Conservation (phyloP, 2,329 filamentous ascomycete genomes). For the Phialophora verrucosa region DNA sequence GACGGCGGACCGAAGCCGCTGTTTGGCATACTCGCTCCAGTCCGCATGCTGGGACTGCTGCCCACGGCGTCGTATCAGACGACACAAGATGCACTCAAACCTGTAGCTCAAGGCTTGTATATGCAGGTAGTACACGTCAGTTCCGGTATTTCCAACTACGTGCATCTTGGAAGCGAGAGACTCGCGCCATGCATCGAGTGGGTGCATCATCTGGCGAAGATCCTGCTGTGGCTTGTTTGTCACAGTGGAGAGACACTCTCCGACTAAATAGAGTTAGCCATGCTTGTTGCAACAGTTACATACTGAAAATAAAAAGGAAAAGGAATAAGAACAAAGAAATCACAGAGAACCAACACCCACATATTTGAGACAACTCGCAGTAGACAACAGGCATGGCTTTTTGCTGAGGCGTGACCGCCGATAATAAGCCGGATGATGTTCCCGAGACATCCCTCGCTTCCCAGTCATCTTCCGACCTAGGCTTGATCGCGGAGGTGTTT, state of each 20-base stretch:
- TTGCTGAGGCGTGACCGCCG: constrained; percentile 38
- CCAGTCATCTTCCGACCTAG: constrained; percentile 39
- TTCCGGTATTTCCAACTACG: constrained; percentile 36
- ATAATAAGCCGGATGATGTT: constrained; percentile 35
- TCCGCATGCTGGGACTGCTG: constrained; percentile 36
- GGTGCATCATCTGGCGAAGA: constrained; percentile 38
- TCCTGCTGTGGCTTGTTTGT: constrained; percentile 38
- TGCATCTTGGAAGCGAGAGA: constrained; percentile 39
- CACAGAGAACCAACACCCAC: constrained; percentile 34
- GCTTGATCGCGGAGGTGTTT: constrained; percentile 37
- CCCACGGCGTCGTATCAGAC: constrained; percentile 38
- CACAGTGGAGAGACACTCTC: constrained; percentile 37
- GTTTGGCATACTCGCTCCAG: constrained; percentile 39
- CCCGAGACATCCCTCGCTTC: constrained; percentile 37
- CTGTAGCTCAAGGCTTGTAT: constrained; percentile 39
- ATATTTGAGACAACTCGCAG: constrained; percentile 39
- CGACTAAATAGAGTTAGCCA: constrained; percentile 38
- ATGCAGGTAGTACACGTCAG: constrained; percentile 40
- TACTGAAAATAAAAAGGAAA: constrained; percentile 19
- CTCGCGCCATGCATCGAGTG: constrained; percentile 39
- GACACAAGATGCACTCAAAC: constrained; percentile 40
- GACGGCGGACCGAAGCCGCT: constrained; percentile 39
- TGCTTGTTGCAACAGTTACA: constrained; percentile 29
- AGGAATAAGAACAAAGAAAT: constrained; percentile 22
- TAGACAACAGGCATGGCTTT: constrained; percentile 36